A percentile compares a stretch with the other conserved stretches of the same genome.
Evolutionary conservation across 441 rosid genomes (phyloP).

Genomic region (Macaranga tanarius): DNA sequence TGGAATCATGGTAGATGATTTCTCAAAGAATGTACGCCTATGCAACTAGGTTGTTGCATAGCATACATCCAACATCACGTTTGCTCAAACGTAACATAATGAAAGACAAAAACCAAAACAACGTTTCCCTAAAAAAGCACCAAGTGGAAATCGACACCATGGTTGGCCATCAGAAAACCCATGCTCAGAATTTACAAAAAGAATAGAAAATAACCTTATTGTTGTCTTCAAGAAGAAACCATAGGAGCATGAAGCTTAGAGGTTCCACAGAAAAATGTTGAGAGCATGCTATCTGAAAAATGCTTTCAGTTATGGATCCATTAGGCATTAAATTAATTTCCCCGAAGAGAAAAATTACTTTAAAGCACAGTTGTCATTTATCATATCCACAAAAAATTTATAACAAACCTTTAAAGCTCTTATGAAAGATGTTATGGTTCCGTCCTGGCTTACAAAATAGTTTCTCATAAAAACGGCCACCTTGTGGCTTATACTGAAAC

Average conservation of each 20-base stretch:
- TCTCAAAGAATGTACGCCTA: slow-evolving; percentile 1
- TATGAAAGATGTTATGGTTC: slow-evolving; percentile 79
- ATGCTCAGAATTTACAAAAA: background rate
- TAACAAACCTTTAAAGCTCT: slow-evolving; percentile 78
- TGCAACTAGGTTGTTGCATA: background rate
- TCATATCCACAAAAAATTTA: slow-evolving; percentile 13
- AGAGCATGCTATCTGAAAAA: slow-evolving; percentile 77
- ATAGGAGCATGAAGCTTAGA: slow-evolving; percentile 55
- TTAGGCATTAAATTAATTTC: slow-evolving; percentile 16
- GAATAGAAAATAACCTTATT: slow-evolving; percentile 44
- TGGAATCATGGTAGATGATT: slow-evolving; percentile 3
- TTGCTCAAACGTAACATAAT: background rate
- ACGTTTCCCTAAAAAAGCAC: background rate
- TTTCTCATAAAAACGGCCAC: slow-evolving; percentile 73
- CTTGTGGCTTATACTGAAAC: slow-evolving; percentile 71
- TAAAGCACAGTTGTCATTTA: background rate
- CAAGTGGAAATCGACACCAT: background rate
- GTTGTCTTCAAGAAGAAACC: slow-evolving; percentile 46
- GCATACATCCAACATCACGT: background rate
- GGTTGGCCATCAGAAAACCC: too few relatives aligned
- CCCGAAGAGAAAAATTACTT: slow-evolving; percentile 11
- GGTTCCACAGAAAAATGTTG: slow-evolving; percentile 82
- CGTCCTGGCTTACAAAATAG: slow-evolving; percentile 78
- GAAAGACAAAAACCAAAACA: background rate
- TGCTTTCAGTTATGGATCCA: slow-evolving; percentile 17